Conservation (phyloP, 2,329 filamentous ascomycete species). For the Sodiomyces alkalinus region DNA sequence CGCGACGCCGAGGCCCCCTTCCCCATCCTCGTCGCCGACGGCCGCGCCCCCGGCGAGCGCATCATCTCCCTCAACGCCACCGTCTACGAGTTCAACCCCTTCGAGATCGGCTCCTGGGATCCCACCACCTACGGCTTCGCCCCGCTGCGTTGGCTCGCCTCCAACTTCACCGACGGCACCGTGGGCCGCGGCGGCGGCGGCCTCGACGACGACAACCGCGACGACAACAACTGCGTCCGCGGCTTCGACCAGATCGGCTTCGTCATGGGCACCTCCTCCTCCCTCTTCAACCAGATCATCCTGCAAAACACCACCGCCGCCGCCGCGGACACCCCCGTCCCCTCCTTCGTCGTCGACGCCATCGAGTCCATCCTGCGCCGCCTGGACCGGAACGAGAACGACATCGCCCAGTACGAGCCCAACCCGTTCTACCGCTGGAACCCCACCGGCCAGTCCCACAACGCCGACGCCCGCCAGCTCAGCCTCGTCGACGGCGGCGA, state of each 20-base stretch:
- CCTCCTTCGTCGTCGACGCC: conserved; percentile 22
- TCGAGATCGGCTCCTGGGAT: conserved; percentile 52
- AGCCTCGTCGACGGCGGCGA: conserved; percentile 71
- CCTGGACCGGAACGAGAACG: conserved; percentile 47
- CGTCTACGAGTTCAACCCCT: conserved; percentile 50
- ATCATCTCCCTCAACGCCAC: conserved; percentile 39
- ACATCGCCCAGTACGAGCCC: conserved; percentile 56
- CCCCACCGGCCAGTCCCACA: conserved; percentile 21
- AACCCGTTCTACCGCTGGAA: conserved; percentile 43
- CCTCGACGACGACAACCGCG: conserved; percentile 24
- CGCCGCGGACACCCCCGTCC: conserved; percentile 12
- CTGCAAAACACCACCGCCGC: conserved; percentile 28
- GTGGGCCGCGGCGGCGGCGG: conserved; percentile 27
- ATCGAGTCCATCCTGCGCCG: conserved; percentile 32
- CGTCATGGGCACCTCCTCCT: conserved; percentile 69
- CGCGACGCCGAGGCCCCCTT: conserved; percentile 26
- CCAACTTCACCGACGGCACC: conserved; percentile 36
- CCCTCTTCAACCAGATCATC: conserved; percentile 72
- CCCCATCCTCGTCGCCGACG: conserved; percentile 33
- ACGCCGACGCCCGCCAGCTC: conserved; percentile 32
- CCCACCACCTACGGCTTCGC: conserved; percentile 43
- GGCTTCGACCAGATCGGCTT: conserved; percentile 72
- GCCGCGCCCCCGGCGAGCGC: conserved; percentile 25
- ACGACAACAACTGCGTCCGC: conserved; percentile 28
- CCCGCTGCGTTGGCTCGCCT: conserved; percentile 43